Evolutionary conservation across 2,329 filamentous ascomycete genomes (phyloP).

Genomic region (Drechslerella coelobrocha): DNA sequence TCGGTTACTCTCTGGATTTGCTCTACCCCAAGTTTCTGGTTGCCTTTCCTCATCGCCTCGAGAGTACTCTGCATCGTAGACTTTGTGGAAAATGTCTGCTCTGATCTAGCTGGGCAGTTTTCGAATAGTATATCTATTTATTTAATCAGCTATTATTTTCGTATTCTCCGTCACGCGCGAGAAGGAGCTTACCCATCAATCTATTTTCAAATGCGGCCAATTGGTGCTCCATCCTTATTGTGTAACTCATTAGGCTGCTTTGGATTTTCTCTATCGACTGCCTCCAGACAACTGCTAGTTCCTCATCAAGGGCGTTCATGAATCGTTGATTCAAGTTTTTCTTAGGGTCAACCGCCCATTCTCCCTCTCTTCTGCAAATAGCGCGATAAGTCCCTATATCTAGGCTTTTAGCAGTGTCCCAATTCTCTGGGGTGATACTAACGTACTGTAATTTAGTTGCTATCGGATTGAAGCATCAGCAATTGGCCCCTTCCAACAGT

Average conservation of each 20-base stretch:
- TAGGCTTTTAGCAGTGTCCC: background rate
- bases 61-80: constrained; percentile 1
- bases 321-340: constrained; percentile 26
- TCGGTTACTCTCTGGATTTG: constrained; percentile 24
- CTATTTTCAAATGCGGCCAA: constrained; percentile 9
- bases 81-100: background rate
- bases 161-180: background rate
- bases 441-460: background rate
- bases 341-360: background rate
- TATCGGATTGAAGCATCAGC: background rate
- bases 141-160: background rate
- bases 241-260: background rate
- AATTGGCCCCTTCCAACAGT: too few relatives aligned
- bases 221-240: background rate
- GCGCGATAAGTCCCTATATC: constrained; percentile 16
- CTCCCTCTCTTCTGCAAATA: constrained; percentile 21
- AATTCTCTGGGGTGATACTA: background rate
- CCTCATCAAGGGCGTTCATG: constrained; percentile 6
- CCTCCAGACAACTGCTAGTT: constrained; percentile 5
- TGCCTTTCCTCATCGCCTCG: constrained; percentile 18
- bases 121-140: constrained; percentile 19
- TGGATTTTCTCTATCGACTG: constrained; percentile 13
- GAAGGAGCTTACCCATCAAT: constrained; percentile 20
- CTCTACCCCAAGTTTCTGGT: constrained; percentile 17
- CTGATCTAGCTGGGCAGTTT: background rate